Percentiles rank a stretch among this genome's conserved stretches.
These are phyloP conservation scores for Kalaharituber pfeilii DNA, from an alignment of 2,329 filamentous ascomycete genomes.

Conservation along the genomic window DNA sequence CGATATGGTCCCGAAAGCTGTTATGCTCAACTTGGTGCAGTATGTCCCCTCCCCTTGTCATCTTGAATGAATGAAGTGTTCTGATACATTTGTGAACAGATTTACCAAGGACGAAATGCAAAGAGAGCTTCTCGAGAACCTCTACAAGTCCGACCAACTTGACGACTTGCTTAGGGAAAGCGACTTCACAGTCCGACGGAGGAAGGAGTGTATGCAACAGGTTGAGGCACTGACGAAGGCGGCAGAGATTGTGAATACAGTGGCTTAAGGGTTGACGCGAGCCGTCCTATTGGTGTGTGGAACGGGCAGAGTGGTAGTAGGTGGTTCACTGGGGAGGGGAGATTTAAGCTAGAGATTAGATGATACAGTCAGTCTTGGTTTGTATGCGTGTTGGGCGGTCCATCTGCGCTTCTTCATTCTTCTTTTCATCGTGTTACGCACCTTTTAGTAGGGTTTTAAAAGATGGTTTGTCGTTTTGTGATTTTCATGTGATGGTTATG, in stretches of 20 bases:
- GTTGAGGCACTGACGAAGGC: conserved; percentile 81
- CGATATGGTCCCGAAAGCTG: conserved; percentile 98
- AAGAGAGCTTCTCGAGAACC: conserved; percentile 84
- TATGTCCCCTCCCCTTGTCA: conserved; percentile 35
- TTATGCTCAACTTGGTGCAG: conserved; percentile 94
- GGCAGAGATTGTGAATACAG: conserved; percentile 74
- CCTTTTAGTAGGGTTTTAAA: too few relatives aligned
- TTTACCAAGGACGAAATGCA: conserved; percentile 98
- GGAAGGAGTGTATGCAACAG: conserved; percentile 99
- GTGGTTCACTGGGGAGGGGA: too few relatives aligned
- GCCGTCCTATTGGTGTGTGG: too few relatives aligned
- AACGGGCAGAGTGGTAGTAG: too few relatives aligned
- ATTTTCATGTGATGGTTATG: too few relatives aligned
- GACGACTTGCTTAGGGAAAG: conserved; percentile 95
- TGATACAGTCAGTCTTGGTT: too few relatives aligned
- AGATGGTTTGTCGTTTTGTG: too few relatives aligned
- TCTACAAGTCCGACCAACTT: conserved; percentile 81
- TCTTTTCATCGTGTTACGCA: too few relatives aligned
- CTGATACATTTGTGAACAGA: conserved; percentile 31
- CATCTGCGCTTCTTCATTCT: too few relatives aligned
- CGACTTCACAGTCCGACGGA: conserved; percentile 82
- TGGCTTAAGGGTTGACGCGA: too few relatives aligned
- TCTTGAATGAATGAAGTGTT: neutral
- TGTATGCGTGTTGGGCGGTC: too few relatives aligned
- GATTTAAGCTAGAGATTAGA: too few relatives aligned